Evolutionary conservation across 2,329 filamentous ascomycete genomes (phyloP).

Genomic region (Colletotrichum sp.): DNA sequence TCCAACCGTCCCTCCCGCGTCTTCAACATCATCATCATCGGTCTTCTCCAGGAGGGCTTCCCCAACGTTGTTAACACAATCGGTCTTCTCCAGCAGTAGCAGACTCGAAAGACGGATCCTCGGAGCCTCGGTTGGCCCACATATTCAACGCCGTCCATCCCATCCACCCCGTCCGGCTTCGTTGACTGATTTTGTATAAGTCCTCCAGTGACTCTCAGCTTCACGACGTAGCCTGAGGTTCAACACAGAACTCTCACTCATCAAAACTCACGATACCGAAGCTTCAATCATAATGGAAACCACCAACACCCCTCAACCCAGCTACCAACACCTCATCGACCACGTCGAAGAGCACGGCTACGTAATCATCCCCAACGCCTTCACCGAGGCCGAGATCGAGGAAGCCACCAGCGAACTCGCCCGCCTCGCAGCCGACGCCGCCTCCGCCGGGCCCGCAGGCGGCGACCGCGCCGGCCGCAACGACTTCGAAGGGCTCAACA

Average conservation of each 20-base stretch:
- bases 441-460: constrained; percentile 29
- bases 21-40: background rate
- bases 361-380: constrained; percentile 36
- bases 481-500: constrained; percentile 40
- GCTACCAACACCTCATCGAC: constrained; percentile 15
- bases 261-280: too few relatives aligned
- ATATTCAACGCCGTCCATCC: background rate
- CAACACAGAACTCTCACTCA: too few relatives aligned
- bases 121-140: background rate
- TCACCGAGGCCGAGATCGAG: constrained; percentile 33
- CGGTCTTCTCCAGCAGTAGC: background rate
- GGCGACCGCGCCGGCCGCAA: constrained; percentile 32
- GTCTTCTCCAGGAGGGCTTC: background rate
- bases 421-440: constrained; percentile 24
- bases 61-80: rapidly evolving
- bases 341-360: constrained; percentile 33
- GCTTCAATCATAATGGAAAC: background rate
- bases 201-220: background rate
- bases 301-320: background rate
- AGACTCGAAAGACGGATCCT: background rate
- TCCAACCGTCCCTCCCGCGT: background rate
- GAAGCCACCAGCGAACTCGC: constrained; percentile 24
- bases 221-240: too few relatives aligned
- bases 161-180: background rate
- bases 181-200: background rate